phyloP scores from a whole-genome alignment of 2,329 filamentous ascomycete genomes.

The Cadophora luteo-olivacea region DNA sequence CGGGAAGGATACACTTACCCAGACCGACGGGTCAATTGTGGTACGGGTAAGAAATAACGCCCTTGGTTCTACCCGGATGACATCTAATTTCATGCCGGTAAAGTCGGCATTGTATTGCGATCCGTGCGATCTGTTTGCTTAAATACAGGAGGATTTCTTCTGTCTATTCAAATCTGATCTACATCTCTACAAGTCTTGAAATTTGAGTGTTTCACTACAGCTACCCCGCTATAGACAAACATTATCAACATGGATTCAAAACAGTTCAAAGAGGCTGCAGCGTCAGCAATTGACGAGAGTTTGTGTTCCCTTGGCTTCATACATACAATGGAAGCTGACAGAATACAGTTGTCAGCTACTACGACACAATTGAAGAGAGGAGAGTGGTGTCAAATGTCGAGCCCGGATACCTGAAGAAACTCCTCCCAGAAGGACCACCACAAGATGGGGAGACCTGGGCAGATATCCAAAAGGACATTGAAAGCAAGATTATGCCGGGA shows the following conservation, averaged over 20 bases:
- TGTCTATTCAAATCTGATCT: neutral
- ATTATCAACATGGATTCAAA: constrained; percentile 72
- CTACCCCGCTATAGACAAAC: constrained; percentile 6
- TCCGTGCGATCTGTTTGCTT: neutral
- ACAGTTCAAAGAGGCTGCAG: constrained; percentile 79
- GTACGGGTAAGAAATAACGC: neutral
- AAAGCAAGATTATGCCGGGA: constrained; percentile 86
- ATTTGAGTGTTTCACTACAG: neutral
- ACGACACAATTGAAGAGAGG: constrained; percentile 73
- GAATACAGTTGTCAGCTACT: constrained; percentile 79
- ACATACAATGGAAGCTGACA: constrained; percentile 24
- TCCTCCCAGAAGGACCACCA: constrained; percentile 73
- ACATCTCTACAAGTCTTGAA: neutral
- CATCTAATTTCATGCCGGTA: neutral
- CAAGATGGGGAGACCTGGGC: constrained; percentile 75
- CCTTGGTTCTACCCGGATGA: neutral
- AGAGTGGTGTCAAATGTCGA: constrained; percentile 79
- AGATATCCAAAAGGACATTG: constrained; percentile 82
- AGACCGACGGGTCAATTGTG: neutral
- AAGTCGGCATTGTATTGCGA: neutral
- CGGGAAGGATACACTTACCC: neutral
- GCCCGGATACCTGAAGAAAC: constrained; percentile 83
- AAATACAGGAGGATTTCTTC: neutral
- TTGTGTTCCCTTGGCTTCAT: constrained; percentile 44
- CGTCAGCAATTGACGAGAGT: constrained; percentile 85